Evolutionary conservation across 805 yeast species (phyloP).

Genomic region (Candida maesae): DNA sequence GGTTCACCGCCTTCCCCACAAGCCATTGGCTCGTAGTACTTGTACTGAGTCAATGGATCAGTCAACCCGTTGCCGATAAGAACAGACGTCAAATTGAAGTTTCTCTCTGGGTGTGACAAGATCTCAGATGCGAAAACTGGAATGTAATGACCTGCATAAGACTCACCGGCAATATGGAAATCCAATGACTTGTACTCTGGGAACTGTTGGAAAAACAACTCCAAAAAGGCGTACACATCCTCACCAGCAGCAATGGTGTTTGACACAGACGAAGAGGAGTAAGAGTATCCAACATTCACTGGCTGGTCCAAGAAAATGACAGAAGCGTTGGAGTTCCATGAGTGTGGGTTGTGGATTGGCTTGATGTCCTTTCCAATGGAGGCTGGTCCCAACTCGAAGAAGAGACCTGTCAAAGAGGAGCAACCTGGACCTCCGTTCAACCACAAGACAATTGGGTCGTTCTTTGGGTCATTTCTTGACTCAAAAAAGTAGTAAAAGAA

Average conservation of each 20-base stretch:
- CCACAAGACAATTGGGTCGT: conserved; percentile 85
- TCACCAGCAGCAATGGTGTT: conserved; percentile 79
- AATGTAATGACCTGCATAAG: conserved; percentile 92
- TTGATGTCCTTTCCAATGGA: conserved; percentile 55
- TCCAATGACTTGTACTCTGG: conserved; percentile 48
- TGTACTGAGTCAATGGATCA: conserved; percentile 77
- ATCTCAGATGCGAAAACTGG: conserved; percentile 87
- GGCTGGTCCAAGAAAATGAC: conserved; percentile 89
- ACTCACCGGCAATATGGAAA: conserved; percentile 91
- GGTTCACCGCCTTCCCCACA: conserved; percentile 89
- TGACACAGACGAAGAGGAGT: conserved; percentile 58
- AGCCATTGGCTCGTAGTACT: conserved; percentile 86
- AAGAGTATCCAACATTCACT: conserved; percentile 77
- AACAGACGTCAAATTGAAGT: conserved; percentile 67
- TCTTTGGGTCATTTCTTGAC: conserved; percentile 82
- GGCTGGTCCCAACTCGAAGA: conserved; percentile 85
- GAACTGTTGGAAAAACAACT: conserved; percentile 75
- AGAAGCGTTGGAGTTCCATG: conserved; percentile 85
- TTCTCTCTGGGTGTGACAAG: conserved; percentile 55
- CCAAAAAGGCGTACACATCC: conserved; percentile 77
- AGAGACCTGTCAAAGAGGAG: conserved; percentile 81
- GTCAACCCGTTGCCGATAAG: conserved; percentile 91
- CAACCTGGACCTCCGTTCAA: conserved; percentile 96
- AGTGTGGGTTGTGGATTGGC: conserved; percentile 67
- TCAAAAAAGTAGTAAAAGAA: conserved; percentile 84